phyloP scores from a whole-genome alignment of 129 eudicot species.

The Flaveria trinervia region DNA sequence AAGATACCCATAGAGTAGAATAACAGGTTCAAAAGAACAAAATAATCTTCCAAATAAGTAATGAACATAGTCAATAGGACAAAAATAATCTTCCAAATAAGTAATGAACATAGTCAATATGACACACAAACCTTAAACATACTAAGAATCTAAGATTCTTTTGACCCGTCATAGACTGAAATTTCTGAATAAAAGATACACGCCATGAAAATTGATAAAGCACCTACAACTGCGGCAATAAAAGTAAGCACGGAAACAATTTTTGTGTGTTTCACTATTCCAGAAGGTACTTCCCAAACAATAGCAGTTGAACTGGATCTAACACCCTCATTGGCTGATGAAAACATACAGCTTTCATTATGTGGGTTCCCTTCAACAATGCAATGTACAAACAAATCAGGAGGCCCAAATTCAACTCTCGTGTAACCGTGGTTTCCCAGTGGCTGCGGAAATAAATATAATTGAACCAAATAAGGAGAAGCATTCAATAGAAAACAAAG shows the following conservation, averaged over 20 bases:
- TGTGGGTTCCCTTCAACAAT: conserved; percentile 29
- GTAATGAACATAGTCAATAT: conserved; percentile 5
- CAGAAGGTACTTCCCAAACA: conserved; percentile 85
- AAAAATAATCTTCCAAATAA: neutral
- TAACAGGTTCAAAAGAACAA: conserved; percentile 11
- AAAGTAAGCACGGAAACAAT: conserved; percentile 70
- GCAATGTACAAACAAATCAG: conserved; percentile 60
- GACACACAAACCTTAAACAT: conserved; percentile 13
- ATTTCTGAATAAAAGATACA: conserved; percentile 44
- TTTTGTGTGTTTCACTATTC: conserved; percentile 57
- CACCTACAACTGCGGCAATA: conserved; percentile 60
- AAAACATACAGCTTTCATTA: conserved; percentile 39
- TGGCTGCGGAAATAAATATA: conserved; percentile 50
- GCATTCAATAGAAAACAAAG: neutral
- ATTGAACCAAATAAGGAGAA: neutral
- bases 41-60: neutral
- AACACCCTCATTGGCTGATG: conserved; percentile 28
- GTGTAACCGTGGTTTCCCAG: conserved; percentile 61
- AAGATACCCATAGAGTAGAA: conserved; percentile 9
- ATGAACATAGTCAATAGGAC: conserved; percentile 11
- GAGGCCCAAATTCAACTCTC: conserved; percentile 58
- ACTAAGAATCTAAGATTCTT: conserved; percentile 53
- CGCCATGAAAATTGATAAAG: conserved; percentile 53
- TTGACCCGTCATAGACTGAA: conserved; percentile 17
- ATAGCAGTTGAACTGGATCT: conserved; percentile 18